Evolutionary conservation across 352 stramenopile genomes (phyloP).

Genomic region (Phytophthora hybrid): DNA sequence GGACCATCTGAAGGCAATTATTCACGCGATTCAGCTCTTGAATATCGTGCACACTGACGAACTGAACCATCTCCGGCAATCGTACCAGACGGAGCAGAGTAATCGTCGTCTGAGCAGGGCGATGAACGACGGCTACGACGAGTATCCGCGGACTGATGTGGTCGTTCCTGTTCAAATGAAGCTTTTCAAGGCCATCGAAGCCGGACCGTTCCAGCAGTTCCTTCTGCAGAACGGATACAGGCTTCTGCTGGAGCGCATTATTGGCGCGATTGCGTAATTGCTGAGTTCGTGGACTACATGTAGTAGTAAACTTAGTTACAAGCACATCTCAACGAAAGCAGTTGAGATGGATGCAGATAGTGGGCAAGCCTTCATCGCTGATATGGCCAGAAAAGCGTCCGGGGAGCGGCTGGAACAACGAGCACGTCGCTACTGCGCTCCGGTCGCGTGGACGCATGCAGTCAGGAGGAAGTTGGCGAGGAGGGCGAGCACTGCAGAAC

Average conservation of each 20-base stretch:
- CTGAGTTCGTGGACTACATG: constrained; percentile 10
- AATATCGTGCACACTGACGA: constrained; percentile 69
- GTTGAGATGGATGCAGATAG: constrained; percentile 26
- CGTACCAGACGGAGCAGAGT: constrained; percentile 74
- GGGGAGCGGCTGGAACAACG: too few relatives aligned
- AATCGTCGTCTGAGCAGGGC: constrained; percentile 74
- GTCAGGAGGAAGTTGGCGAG: too few relatives aligned
- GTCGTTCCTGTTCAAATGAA: constrained; percentile 80
- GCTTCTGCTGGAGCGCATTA: constrained; percentile 72
- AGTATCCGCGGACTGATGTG: constrained; percentile 79
- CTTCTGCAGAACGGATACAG: constrained; percentile 77
- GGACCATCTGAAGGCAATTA: constrained; percentile 79
- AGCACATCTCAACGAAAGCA: constrained; percentile 33
- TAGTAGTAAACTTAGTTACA: constrained; percentile 32
- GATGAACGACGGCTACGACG: constrained; percentile 64
- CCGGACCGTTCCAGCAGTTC: constrained; percentile 82
- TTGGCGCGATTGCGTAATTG: constrained; percentile 70
- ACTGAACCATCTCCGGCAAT: constrained; percentile 61
- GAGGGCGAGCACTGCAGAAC: too few relatives aligned
- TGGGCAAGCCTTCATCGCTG: constrained; percentile 7
- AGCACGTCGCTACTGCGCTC: too few relatives aligned
- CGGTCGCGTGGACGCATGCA: too few relatives aligned
- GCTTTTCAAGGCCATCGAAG: constrained; percentile 83
- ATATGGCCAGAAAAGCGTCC: too few relatives aligned
- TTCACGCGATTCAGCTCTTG: constrained; percentile 61